Evolutionary conservation across 169 alveolate species (phyloP), one percentile per base, ranked within the genome.

Genomic region (Cryptosporidium sp.): DNA sequence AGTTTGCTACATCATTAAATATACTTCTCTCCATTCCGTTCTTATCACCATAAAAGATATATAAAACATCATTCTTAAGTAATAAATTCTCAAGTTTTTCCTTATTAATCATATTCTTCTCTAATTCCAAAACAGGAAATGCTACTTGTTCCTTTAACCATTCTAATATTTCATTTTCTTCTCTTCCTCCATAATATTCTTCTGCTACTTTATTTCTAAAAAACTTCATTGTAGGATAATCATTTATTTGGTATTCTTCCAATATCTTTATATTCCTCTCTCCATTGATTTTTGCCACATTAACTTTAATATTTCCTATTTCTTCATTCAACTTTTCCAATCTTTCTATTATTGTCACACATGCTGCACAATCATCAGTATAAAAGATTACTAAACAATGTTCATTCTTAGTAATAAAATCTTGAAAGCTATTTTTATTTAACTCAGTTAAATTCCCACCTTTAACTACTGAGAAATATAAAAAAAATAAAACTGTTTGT

Each of bases 181-280:
- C 92, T 62, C 93, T 85, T 53, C 93, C 94, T 62, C 94, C 96
- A 26, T 84, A 91, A 58, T 92, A 94, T 16, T 93, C 94, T 51
- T 69, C 73, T 44, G 93, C 73, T 18, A 52, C 70, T n/a, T 84
- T 89, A 42, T 91, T 91, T 23, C 70, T 69, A 56, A 94, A 94
- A 75, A 93, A 93, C 73, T 92, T 93, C 23, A 93, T 8, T 0
- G 97, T 87, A 4, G 97, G 97, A 69, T 91, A 94, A 23, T 92
- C 95, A 3, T 72, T 70, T 26, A 94, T 91, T 26, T 92, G 93
- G 35, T 89, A 94, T 52, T 80, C 68, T 33, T 80, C 89, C 21
- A 80, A 48, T n/a, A 62, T 26, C 44, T 62, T 80, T 4, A 80
- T 18, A 65, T 80, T 80, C 56, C 68, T 44, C 62, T 80, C 89